Percentiles rank a stretch among this genome's conserved stretches.
phyloP scores from a whole-genome alignment of 78 protist genomes.

The Dictyostelium discoideum region DNA sequence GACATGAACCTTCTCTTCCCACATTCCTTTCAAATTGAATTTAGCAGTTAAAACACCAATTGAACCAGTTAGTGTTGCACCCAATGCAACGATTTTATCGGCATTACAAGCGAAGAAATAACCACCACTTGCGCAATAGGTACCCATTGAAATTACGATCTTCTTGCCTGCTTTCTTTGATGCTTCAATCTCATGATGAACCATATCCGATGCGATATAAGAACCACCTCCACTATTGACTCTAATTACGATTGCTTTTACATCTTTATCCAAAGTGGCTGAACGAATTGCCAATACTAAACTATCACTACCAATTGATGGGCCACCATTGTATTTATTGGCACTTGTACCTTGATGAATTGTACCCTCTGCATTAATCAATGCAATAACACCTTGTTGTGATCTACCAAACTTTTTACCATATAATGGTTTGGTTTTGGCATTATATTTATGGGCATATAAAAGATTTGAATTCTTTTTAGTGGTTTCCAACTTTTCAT shows the following conservation, averaged over 20 bases:
- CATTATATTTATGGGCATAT: constrained; percentile 6
- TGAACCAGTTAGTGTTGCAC: constrained; percentile 70
- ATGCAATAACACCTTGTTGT: constrained; percentile 10
- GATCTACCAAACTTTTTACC: not conserved
- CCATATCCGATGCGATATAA: constrained; percentile 24
- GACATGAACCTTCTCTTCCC: constrained; percentile 37
- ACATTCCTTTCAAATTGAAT: constrained; percentile 7
- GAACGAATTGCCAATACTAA: constrained; percentile 38
- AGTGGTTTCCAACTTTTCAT: not conserved
- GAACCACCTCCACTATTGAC: constrained; percentile 54
- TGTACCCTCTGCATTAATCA: constrained; percentile 27
- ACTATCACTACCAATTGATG: constrained; percentile 62
- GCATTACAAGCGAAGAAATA: constrained; percentile 74
- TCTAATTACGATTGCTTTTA: constrained; percentile 44
- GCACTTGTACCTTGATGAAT: constrained; percentile 33
- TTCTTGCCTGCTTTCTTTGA: constrained; percentile 57
- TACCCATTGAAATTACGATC: constrained; percentile 53
- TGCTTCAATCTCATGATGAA: constrained; percentile 51
- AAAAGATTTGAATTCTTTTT: not conserved
- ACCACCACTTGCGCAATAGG: constrained; percentile 73
- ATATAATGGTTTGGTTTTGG: not conserved
- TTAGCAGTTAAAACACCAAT: constrained; percentile 78
- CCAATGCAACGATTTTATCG: constrained; percentile 60
- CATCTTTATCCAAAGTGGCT: constrained; percentile 31
- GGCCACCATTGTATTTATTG: constrained; percentile 45